phyloP scores from a whole-genome alignment of 139 green algal species.

The Ulvella scutata region DNA sequence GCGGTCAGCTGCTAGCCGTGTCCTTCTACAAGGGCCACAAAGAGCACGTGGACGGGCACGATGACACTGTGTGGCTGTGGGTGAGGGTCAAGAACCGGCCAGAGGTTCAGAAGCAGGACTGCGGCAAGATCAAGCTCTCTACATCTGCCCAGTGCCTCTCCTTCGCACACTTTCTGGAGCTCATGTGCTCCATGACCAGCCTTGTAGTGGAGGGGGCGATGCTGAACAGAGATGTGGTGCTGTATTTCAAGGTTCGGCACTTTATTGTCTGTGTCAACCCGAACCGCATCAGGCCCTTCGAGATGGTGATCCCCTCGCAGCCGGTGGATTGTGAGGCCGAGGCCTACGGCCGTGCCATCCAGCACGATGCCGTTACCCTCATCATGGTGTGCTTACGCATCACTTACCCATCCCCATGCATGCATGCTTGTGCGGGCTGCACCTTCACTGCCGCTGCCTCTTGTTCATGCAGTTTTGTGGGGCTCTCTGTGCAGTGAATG shows the following conservation, averaged over 20 bases:
- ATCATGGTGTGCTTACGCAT: neutral
- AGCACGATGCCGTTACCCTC: neutral
- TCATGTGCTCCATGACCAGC: constrained; percentile 16
- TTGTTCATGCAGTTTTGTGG: neutral
- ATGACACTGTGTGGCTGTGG: constrained; percentile 60
- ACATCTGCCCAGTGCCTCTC: constrained; percentile 44
- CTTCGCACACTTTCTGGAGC: constrained; percentile 51
- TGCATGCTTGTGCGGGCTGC: too few relatives aligned
- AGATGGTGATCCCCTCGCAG: constrained; percentile 3
- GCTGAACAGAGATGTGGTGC: constrained; percentile 45
- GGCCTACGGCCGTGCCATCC: neutral
- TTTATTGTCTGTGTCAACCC: constrained; percentile 2
- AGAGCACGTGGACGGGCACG: neutral
- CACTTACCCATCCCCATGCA: too few relatives aligned
- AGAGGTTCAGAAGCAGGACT: constrained; percentile 1
- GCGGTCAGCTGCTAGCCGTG: constrained; percentile 37
- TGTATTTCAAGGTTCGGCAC: constrained; percentile 61
- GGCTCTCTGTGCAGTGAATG: neutral
- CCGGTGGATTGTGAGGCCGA: neutral
- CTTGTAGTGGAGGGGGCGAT: constrained; percentile 27
- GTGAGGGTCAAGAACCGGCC: constrained; percentile 34
- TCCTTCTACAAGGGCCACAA: constrained; percentile 12
- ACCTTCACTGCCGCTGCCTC: too few relatives aligned
- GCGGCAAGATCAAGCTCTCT: constrained; percentile 35
- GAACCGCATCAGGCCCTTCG: neutral